phyloP scores from a whole-genome alignment of 1,284 basidiomycete species.

The Ganoderma multipileum region DNA sequence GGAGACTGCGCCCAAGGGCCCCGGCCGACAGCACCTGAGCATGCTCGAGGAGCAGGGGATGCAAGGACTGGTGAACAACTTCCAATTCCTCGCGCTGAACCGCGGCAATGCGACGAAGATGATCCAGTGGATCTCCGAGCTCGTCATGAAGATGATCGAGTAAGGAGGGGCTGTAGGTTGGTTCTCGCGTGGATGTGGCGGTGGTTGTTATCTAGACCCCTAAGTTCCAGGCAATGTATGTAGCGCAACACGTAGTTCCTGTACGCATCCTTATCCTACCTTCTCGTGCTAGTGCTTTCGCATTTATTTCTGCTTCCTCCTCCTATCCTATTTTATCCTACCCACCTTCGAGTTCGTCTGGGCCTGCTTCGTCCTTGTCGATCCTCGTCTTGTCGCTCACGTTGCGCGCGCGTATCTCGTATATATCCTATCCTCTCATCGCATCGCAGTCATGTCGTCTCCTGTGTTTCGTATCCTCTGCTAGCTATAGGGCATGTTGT shows the following conservation, averaged over 20 bases:
- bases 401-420: background rate
- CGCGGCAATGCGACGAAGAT: slow-evolving; percentile 65
- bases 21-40: slow-evolving; percentile 53
- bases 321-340: background rate
- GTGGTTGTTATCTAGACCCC: slow-evolving; percentile 10
- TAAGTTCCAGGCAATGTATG: slow-evolving; percentile 17
- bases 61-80: slow-evolving; percentile 72
- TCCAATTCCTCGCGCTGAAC: slow-evolving; percentile 69
- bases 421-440: background rate
- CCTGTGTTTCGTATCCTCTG: background rate
- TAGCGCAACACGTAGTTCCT: slow-evolving; percentile 18
- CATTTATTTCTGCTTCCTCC: slow-evolving; percentile 3
- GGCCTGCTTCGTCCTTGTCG: background rate
- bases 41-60: slow-evolving; percentile 75
- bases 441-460: background rate
- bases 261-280: slow-evolving; percentile 20
- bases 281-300: slow-evolving; percentile 1
- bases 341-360: background rate
- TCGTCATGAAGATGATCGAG: slow-evolving; percentile 64
- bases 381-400: background rate
- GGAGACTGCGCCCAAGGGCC: slow-evolving; percentile 49
- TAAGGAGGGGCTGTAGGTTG: slow-evolving; percentile 21
- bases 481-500: slow-evolving; percentile 8
- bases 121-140: slow-evolving; percentile 75
- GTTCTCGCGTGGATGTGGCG: background rate